Base-by-base conservation (phyloP, 345 rosid species). In the Syzygium aromaticum region DNA sequence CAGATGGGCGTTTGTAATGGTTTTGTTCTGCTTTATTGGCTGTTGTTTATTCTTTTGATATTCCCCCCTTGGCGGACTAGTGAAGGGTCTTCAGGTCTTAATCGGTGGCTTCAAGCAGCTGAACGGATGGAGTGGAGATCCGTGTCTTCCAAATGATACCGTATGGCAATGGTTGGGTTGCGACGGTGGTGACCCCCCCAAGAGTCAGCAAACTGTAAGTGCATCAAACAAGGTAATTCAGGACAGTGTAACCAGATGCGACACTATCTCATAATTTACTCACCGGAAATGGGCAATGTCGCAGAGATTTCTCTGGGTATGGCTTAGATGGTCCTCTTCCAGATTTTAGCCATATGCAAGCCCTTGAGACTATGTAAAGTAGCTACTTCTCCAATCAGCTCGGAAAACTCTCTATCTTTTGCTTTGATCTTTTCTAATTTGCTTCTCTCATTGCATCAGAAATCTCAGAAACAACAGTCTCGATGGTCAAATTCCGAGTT, bases 291-390 rank as follows among this genome's bases (percentile, higher is more conserved):
- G 33, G 63, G 23, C 54, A 21, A 16, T 78, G 46, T 54, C 12
- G 10, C 85, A 86, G 77, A 56, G 52, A 86, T 52, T 73, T 86
- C 6, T 78, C 84, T 30, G 77, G 51, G 33, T 54, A 82, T 23
- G 78, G 59, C 28, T 30, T 87, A 30, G 56, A 11, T 28, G 83
- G 86, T 9, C 78, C 11, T 21, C 78, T 84, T 27, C 88, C 86
- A 25, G 83, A 59, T n/a, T 87, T 87, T 78, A 63, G 83, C 57
- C 80, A 83, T 51, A 83, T 87, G 88, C 84, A 84, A 87, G 86
- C 82, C 25, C 88, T 87, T 27, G 86, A 87, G 46, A 84, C 28
- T 17, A 59, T 84, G 88, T 87, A 56, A 27, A 28, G 8, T 33
- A 22, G 59, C 82, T 16, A 0, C 51, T 15, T 27, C 40, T 33